phyloP scores from a whole-genome alignment of 148 eudicot species.

The Diospyros kaki region DNA sequence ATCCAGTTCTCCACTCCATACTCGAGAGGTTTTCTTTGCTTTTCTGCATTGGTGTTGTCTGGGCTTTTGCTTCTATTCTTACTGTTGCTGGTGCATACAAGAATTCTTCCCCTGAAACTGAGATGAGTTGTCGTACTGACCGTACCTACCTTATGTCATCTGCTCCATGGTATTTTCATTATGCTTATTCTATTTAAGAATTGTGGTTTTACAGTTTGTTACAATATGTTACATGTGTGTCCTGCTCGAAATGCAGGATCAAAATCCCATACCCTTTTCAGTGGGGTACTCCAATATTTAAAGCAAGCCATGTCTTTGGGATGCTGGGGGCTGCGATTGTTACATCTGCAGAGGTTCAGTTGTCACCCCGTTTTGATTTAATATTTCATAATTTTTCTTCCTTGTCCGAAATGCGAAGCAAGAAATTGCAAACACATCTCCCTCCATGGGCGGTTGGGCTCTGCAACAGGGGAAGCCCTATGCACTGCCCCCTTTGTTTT shows the following conservation, averaged over 20 bases:
- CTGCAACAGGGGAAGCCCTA: too few relatives aligned
- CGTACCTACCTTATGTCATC: constrained; percentile 57
- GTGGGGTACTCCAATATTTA: constrained; percentile 92
- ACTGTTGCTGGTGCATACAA: constrained; percentile 89
- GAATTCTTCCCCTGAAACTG: constrained; percentile 39
- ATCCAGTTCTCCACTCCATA: constrained; percentile 28
- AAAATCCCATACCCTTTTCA: constrained; percentile 85
- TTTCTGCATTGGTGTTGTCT: constrained; percentile 57
- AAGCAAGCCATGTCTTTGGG: constrained; percentile 91
- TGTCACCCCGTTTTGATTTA: background rate
- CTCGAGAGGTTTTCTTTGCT: constrained; percentile 89
- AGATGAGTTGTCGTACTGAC: constrained; percentile 75
- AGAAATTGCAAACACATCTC: too few relatives aligned
- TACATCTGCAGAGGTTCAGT: constrained; percentile 78
- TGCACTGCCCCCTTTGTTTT: background rate
- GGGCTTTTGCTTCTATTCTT: constrained; percentile 93
- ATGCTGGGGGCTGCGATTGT: constrained; percentile 99
- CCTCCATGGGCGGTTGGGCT: too few relatives aligned
- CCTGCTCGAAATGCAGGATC: constrained; percentile 45
- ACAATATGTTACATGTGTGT: background rate
- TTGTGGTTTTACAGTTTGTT: background rate
- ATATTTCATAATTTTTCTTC: background rate
- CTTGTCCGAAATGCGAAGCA: background rate
- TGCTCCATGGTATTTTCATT: constrained; percentile 76
- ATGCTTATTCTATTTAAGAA: background rate